Evolutionary conservation across 768 basidiomycete species (phyloP).

Genomic region (Lactifluus volemus): DNA sequence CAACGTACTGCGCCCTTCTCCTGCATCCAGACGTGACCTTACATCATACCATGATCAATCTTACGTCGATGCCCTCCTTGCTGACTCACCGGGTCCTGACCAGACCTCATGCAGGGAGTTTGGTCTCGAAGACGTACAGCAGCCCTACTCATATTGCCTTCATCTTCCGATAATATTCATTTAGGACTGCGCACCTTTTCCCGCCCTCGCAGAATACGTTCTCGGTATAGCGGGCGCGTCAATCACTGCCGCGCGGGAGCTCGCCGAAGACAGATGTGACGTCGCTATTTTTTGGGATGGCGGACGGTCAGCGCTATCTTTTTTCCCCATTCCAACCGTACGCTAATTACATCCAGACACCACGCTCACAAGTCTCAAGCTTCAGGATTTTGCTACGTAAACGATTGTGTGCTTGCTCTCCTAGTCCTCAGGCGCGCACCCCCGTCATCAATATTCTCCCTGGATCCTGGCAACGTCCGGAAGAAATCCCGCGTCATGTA

Average conservation of each 20-base stretch:
- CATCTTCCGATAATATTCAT: not conserved
- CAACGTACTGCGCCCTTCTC: conserved; percentile 8
- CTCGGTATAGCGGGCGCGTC: conserved; percentile 67
- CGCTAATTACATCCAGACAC: conserved; percentile 40
- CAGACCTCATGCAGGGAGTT: conserved; percentile 31
- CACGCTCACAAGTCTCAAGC: conserved; percentile 74
- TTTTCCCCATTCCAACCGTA: not conserved
- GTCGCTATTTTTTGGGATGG: conserved; percentile 88
- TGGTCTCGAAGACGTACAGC: conserved; percentile 51
- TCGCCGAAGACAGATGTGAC: conserved; percentile 43
- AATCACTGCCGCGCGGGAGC: conserved; percentile 57
- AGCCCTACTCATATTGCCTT: too few species aligned
- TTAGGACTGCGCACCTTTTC: conserved; percentile 81
- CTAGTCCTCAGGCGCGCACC: conserved; percentile 49
- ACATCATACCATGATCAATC: conserved; percentile 13
- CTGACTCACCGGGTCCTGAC: not conserved
- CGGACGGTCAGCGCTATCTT: conserved; percentile 45
- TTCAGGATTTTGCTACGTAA: conserved; percentile 91
- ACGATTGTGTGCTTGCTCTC: conserved; percentile 79
- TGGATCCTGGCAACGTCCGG: not conserved
- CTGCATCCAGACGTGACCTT: conserved; percentile 5
- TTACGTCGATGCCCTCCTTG: conserved; percentile 12
- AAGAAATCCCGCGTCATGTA: conserved; percentile 69
- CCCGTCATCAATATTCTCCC: conserved; percentile 2
- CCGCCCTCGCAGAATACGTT: conserved; percentile 59